A percentile compares a stretch with the other conserved stretches of the same genome.
phyloP scores from a whole-genome alignment of 148 eudicot genomes.

The Rhododendron molle region DNA sequence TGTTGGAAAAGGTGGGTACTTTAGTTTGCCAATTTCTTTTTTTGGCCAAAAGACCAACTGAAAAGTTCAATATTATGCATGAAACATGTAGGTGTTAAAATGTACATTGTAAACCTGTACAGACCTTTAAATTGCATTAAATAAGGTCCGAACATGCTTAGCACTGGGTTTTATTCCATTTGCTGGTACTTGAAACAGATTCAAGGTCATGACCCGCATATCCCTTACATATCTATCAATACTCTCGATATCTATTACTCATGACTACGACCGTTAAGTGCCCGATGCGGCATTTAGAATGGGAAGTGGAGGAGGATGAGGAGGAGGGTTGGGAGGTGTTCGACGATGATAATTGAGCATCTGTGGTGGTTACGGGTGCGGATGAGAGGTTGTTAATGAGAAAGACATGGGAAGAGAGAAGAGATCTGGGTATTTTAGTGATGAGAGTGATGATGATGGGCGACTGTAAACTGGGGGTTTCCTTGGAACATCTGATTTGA shows the following conservation, averaged over 20 bases:
- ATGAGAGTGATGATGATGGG: constrained; percentile 81
- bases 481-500: not conserved
- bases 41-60: too few relatives aligned
- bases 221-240: not conserved
- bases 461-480: not conserved
- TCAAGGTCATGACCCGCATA: not conserved
- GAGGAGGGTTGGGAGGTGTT: constrained; percentile 37
- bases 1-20: too few relatives aligned
- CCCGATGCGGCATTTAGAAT: not conserved
- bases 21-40: too few relatives aligned
- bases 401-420: constrained; percentile 45
- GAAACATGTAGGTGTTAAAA: too few relatives aligned
- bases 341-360: constrained; percentile 90
- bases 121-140: too few relatives aligned
- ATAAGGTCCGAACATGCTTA: too few relatives aligned
- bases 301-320: constrained; percentile 31
- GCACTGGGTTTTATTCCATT: too few relatives aligned
- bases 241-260: not conserved
- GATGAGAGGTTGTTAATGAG: constrained; percentile 59
- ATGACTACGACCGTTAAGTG: not conserved
- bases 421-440: constrained; percentile 69
- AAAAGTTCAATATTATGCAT: too few relatives aligned
- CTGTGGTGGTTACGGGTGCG: constrained; percentile 66
- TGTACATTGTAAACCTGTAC: too few relatives aligned
- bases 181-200: not conserved